Evolutionary conservation across 345 rosid species (phyloP).

Genomic region (Aquilaria sinensis): DNA sequence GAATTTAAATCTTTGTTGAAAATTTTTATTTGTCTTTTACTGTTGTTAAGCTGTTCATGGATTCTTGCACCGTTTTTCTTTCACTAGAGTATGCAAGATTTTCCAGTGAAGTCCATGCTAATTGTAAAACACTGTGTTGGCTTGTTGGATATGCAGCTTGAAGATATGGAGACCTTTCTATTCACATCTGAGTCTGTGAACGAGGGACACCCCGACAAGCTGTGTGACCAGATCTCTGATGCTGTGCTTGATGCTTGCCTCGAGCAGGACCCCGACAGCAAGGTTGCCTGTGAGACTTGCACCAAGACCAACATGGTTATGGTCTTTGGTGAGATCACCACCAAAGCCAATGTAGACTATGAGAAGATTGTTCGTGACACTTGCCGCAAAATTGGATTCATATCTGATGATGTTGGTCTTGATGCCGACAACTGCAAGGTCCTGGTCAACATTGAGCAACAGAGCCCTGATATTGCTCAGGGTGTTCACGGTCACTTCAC

Average conservation of each 20-base stretch:
- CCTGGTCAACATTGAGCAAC: conserved; percentile 6
- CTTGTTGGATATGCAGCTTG: background rate
- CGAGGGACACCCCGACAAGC: conserved; percentile 15
- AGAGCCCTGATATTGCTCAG: conserved; percentile 3
- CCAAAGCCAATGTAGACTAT: conserved; percentile 12
- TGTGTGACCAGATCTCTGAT: conserved; percentile 5
- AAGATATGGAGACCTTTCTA: conserved; percentile 10
- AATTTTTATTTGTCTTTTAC: too few relatives aligned
- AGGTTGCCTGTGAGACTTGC: conserved; percentile 11
- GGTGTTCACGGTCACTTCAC: conserved; percentile 10
- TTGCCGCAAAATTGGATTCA: conserved; percentile 9
- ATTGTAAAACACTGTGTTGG: too few relatives aligned
- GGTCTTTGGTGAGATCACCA: conserved; percentile 9
- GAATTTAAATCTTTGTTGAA: too few relatives aligned
- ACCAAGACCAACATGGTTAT: conserved; percentile 5
- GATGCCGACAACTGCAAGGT: conserved; percentile 12
- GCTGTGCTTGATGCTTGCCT: conserved; percentile 10
- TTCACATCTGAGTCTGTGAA: conserved; percentile 13
- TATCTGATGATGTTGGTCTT: conserved; percentile 12
- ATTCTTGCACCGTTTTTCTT: too few relatives aligned
- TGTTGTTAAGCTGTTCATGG: too few relatives aligned
- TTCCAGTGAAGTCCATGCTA: too few relatives aligned
- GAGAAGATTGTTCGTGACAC: conserved; percentile 14
- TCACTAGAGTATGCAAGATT: too few relatives aligned
- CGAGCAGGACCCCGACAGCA: conserved; percentile 8